phyloP scores from a whole-genome alignment of 2,329 filamentous ascomycete genomes.

The Coniochaeta prunicola region DNA sequence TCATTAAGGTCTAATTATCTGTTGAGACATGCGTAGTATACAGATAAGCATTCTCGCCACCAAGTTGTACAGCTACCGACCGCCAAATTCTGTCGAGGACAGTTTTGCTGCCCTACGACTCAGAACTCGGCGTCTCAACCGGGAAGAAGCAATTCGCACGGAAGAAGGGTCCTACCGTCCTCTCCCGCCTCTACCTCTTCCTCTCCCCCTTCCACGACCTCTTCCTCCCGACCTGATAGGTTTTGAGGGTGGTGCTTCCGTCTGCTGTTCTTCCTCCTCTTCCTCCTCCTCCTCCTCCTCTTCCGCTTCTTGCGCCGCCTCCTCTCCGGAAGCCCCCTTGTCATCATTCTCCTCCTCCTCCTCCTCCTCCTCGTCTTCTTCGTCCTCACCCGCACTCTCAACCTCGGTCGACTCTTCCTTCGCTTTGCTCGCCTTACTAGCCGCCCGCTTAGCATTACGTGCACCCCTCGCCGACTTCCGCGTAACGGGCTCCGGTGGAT shows the following conservation, averaged over 20 bases:
- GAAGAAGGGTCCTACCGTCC: slow-evolving; percentile 5
- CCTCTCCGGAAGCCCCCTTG: slow-evolving; percentile 25
- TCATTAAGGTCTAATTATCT: background rate
- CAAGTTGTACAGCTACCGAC: background rate
- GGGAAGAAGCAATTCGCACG: background rate
- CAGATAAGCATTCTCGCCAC: background rate
- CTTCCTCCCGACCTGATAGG: slow-evolving; percentile 26
- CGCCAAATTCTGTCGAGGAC: background rate
- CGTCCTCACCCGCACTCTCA: slow-evolving; percentile 22
- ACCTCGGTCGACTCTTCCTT: slow-evolving; percentile 27
- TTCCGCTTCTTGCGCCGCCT: slow-evolving; percentile 26
- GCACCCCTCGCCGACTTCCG: slow-evolving; percentile 33
- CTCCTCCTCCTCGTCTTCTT: slow-evolving; percentile 18
- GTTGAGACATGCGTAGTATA: background rate
- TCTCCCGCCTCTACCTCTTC: slow-evolving; percentile 23
- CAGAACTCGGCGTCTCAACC: background rate
- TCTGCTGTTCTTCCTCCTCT: slow-evolving; percentile 25
- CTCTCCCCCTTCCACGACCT: slow-evolving; percentile 21
- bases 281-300: slow-evolving; percentile 22
- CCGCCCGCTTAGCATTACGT: slow-evolving; percentile 35
- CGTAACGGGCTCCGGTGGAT: slow-evolving; percentile 17
- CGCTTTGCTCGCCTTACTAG: slow-evolving; percentile 31
- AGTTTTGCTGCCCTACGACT: background rate
- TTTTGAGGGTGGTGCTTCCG: slow-evolving; percentile 29
- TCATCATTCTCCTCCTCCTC: slow-evolving; percentile 21